phyloP scores from a whole-genome alignment of 2,329 filamentous ascomycete genomes.

The Byssoonygena ceratinophila region DNA sequence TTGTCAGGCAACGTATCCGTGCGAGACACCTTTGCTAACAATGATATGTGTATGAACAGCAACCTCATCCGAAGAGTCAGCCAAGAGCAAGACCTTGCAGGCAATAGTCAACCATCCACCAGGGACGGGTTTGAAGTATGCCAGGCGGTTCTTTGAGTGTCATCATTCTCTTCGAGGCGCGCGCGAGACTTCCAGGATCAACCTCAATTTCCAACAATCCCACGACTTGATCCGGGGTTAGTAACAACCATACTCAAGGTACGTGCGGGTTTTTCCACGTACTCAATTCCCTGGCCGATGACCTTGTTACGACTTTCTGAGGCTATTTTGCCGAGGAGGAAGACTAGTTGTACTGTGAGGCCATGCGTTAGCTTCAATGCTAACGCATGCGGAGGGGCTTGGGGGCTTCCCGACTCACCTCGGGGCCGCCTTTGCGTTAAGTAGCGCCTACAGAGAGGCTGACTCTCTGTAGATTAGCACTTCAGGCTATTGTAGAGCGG shows the following conservation, averaged over 20 bases:
- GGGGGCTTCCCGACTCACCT: background rate
- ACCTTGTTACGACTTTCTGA: background rate
- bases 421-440: background rate
- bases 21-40: background rate
- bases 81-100: background rate
- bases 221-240: background rate
- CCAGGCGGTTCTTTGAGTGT: background rate
- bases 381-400: background rate
- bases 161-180: background rate
- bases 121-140: background rate
- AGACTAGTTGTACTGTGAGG: background rate
- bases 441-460: background rate
- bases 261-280: background rate
- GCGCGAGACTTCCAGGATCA: background rate
- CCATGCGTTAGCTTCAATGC: background rate
- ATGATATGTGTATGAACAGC: background rate
- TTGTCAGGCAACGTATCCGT: background rate
- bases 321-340: background rate
- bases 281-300: background rate
- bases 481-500: background rate
- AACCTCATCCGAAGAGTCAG: background rate
- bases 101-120: background rate
- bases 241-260: background rate
- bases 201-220: background rate
- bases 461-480: background rate